Conservation (phyloP, 345 rosid species). For the Sonneratia alba region DNA sequence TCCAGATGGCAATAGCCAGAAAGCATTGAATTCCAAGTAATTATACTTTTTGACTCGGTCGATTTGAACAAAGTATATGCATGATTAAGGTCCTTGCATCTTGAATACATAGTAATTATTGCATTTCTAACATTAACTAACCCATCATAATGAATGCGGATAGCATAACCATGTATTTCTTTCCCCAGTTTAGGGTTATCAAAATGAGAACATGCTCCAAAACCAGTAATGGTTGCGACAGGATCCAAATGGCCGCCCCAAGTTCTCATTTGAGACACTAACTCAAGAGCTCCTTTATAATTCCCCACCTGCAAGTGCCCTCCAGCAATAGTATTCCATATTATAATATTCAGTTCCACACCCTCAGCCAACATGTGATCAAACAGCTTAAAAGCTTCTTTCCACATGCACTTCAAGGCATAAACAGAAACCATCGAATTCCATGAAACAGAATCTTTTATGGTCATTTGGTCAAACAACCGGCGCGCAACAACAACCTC, state of each 20-base stretch:
- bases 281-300: conserved; percentile 35
- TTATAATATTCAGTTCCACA: conserved; percentile 34
- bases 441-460: conserved; percentile 72
- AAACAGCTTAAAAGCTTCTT: conserved; percentile 51
- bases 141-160: conserved; percentile 28
- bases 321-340: conserved; percentile 65
- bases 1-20: conserved; percentile 50
- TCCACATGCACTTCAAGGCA: conserved; percentile 61
- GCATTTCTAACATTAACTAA: conserved; percentile 51
- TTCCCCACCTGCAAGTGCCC: conserved; percentile 43
- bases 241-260: conserved; percentile 31
- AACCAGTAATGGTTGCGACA: conserved; percentile 47
- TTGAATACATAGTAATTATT: conserved; percentile 64
- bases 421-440: conserved; percentile 54
- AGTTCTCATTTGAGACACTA: conserved; percentile 47
- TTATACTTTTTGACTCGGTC: conserved; percentile 31
- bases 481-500: conserved; percentile 30
- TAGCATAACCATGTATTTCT: conserved; percentile 54
- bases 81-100: conserved; percentile 41
- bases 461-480: conserved; percentile 52
- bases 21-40: conserved; percentile 73
- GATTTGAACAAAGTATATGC: conserved; percentile 36
- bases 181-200: conserved; percentile 44
- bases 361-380: conserved; percentile 41
- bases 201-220: conserved; percentile 60